Evolutionary conservation across 495 filamentous ascomycete species (phyloP), one percentile per base, ranked within the genome.

Genomic region (Lepraria neglecta): DNA sequence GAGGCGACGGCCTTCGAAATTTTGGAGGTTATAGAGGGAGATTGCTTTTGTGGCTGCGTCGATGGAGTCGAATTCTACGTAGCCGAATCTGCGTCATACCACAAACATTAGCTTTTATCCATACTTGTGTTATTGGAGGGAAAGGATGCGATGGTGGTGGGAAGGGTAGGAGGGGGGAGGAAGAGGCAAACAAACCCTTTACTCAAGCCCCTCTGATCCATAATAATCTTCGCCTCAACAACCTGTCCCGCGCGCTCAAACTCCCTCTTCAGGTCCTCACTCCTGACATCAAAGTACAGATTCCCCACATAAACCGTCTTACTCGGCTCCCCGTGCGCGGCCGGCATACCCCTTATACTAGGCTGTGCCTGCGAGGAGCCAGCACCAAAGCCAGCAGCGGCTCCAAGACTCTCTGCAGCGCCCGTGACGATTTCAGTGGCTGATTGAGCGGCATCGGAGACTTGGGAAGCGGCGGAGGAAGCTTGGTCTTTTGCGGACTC

Each of bases 241-340:
- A 97, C 76, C 27, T 76, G 70, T 21, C 90, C 91, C 67, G 80
- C 91, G 56, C 83, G 78, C 59, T 76, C 72, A 62, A 92, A 88
- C 15, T 87, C 80, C 56, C 81, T 77, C 64, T 77, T 73, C 44
- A 96, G 69, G 72, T 94, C 87, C 21, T 84, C 78, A 4, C 84
- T 84, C 17, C 84, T 88, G 21, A 89, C 79, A 72, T 95, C 91
- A 69, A 88, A 98, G 68, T 87, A 85, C 24, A 98, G 71, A 75
- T 98, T 98, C 42, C 88, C 88, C 64, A 97, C 68, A 68, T 90
- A 97, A 52, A 95, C 60, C 9, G 75, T 81, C 55, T 75, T 68
- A 48, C 64, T 65, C 33, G 73, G 58, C 14, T 63, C 52, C 51
- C 61, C 61, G 0, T 40, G 9, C 6, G 44, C 21, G 10, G 0